These are phyloP conservation scores for Verticillium dahliae DNA, from an alignment of 2,329 filamentous ascomycete genomes.

Conservation along the genomic window DNA sequence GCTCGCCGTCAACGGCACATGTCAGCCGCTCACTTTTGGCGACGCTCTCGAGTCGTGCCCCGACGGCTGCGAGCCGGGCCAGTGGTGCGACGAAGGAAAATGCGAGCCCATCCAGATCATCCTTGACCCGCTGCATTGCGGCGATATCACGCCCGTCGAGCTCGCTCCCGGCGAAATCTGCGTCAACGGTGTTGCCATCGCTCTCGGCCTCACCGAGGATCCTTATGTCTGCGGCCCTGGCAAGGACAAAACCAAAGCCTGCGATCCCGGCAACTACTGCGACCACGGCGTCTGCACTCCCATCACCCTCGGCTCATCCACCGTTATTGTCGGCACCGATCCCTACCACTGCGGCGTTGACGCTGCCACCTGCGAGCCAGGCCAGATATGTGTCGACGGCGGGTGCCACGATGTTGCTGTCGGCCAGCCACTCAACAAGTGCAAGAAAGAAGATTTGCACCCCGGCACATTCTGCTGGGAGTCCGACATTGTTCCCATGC, in stretches of 20 bases:
- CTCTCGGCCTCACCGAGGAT: background rate
- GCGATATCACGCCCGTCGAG: background rate
- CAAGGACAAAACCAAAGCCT: background rate
- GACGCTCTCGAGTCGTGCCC: background rate
- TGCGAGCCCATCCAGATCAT: constrained; percentile 1
- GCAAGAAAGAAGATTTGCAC: background rate
- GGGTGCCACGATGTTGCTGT: background rate
- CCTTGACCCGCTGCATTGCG: background rate
- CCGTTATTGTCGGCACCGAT: background rate
- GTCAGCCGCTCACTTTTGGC: background rate
- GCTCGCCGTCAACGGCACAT: background rate
- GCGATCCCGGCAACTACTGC: background rate
- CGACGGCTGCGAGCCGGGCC: background rate
- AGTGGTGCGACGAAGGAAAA: background rate
- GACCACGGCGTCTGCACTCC: background rate
- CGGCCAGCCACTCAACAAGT: background rate
- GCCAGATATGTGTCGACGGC: background rate
- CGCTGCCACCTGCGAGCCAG: background rate
- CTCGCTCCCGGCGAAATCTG: background rate
- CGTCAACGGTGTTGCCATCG: background rate
- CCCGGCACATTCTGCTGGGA: background rate
- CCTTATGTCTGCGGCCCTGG: background rate
- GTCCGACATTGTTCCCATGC: background rate
- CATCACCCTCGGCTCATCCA: background rate
- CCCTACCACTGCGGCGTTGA: background rate